phyloP scores from a whole-genome alignment of 2,329 filamentous ascomycete genomes.

The Phaeosphaeriaceae sp. region DNA sequence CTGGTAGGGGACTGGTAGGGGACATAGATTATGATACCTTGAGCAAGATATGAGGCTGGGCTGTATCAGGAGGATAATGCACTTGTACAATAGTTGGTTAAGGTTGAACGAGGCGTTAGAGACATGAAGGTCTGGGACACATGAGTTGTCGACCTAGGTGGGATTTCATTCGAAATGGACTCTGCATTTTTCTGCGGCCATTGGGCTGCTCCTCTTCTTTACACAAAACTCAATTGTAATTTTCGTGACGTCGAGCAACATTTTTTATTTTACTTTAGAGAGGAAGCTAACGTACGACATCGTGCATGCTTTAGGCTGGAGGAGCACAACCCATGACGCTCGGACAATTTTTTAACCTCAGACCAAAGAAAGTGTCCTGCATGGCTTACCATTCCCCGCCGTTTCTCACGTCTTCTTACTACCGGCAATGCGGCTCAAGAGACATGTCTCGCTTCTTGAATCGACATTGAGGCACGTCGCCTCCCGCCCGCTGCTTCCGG shows the following conservation, averaged over 20 bases:
- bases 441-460: constrained; percentile 41
- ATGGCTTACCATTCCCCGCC: constrained; percentile 8
- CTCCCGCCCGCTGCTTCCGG: constrained; percentile 23
- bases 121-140: neutral
- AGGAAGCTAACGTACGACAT: constrained; percentile 3
- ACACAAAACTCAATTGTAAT: neutral
- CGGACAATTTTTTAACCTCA: constrained; percentile 5
- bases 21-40: constrained; percentile 22
- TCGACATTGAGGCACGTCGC: constrained; percentile 39
- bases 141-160: constrained; percentile 1
- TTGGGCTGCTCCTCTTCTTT: constrained; percentile 4
- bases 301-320: constrained; percentile 5
- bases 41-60: constrained; percentile 4
- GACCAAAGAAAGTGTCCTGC: neutral
- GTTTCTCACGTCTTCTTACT: constrained; percentile 14
- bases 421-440: constrained; percentile 47
- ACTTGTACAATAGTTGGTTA: constrained; percentile 32
- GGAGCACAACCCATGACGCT: constrained; percentile 5
- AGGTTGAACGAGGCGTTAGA: constrained; percentile 17
- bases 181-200: constrained; percentile 2
- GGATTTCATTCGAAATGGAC: constrained; percentile 5
- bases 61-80: constrained; percentile 12
- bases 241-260: neutral
- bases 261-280: too few species aligned
- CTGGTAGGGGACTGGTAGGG: neutral